These are phyloP conservation scores for Agarophyton chilense DNA, from an alignment of 23 red algal species.

Conservation along the genomic window DNA sequence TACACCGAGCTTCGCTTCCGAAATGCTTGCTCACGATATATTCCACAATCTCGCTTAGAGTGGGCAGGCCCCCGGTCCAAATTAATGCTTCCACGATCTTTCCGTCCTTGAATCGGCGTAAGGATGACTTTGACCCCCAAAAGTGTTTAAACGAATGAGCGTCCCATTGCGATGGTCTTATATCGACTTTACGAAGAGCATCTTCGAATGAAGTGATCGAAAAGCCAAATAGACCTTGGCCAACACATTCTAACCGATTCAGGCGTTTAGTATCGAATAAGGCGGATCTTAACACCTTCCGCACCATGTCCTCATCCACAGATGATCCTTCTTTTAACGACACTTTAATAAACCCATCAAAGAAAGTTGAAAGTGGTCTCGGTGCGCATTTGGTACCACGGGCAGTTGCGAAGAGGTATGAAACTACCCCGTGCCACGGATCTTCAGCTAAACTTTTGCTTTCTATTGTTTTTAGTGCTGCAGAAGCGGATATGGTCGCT, in stretches of 20 bases:
- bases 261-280: conserved; percentile 54
- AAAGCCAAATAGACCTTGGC: conserved; percentile 37
- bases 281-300: conserved; percentile 23
- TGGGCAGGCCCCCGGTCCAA: conserved; percentile 47
- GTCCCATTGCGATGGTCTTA: conserved; percentile 22
- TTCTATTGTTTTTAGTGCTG: conserved; percentile 32
- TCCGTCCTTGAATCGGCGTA: conserved; percentile 85
- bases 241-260: conserved; percentile 21
- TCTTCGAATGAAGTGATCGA: conserved; percentile 24
- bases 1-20: neutral
- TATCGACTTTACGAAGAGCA: conserved; percentile 52
- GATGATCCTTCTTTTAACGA: neutral
- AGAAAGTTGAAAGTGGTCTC: conserved; percentile 43
- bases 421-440: conserved; percentile 48
- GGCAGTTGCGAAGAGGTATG: conserved; percentile 52
- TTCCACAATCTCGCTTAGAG: conserved; percentile 45
- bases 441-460: conserved; percentile 40
- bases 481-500: neutral
- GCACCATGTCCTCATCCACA: neutral
- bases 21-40: conserved; percentile 33
- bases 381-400: conserved; percentile 43
- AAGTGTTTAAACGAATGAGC: conserved; percentile 49
- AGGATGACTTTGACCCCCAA: conserved; percentile 57
- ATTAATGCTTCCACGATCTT: conserved; percentile 77
- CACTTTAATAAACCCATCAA: conserved; percentile 64